phyloP scores from a whole-genome alignment of 306 rosid genomes.

The Prunus kanzakura region DNA sequence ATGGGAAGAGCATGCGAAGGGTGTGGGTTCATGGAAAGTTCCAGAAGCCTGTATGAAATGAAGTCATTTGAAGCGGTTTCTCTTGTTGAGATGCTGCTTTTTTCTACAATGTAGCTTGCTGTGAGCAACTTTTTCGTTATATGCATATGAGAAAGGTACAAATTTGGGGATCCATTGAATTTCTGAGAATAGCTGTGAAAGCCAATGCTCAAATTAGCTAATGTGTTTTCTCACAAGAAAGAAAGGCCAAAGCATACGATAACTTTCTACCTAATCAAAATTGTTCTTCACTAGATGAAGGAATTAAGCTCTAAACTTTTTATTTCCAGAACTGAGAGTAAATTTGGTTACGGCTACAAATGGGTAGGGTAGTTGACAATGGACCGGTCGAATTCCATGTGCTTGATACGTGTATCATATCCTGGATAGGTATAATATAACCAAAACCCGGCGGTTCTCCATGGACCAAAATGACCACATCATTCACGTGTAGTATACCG shows the following conservation, averaged over 20 bases:
- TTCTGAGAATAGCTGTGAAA: neutral
- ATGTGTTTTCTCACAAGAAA: neutral
- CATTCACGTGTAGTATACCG: no score
- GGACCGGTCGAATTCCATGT: no score
- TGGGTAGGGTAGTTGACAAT: no score
- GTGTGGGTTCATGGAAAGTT: conserved; percentile 98
- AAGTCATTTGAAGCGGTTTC: neutral
- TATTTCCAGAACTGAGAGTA: neutral
- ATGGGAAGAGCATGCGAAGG: conserved; percentile 78
- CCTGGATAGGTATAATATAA: neutral
- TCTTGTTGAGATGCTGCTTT: neutral
- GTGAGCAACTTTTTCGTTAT: neutral
- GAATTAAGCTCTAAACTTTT: no score
- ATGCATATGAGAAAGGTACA: neutral
- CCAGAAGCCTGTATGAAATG: conserved; percentile 57
- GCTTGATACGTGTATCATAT: neutral
- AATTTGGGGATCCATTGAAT: neutral
- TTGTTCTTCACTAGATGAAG: no score
- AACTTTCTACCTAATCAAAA: no score
- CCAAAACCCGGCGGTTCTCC: neutral
- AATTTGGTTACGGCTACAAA: neutral
- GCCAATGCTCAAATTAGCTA: neutral
- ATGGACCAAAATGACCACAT: no score
- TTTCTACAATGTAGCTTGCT: neutral
- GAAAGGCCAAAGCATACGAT: neutral